Evolutionary conservation across 1,139 yeast species (phyloP), one percentile per base, ranked within the genome.

Genomic region (Diutina rugosa): DNA sequence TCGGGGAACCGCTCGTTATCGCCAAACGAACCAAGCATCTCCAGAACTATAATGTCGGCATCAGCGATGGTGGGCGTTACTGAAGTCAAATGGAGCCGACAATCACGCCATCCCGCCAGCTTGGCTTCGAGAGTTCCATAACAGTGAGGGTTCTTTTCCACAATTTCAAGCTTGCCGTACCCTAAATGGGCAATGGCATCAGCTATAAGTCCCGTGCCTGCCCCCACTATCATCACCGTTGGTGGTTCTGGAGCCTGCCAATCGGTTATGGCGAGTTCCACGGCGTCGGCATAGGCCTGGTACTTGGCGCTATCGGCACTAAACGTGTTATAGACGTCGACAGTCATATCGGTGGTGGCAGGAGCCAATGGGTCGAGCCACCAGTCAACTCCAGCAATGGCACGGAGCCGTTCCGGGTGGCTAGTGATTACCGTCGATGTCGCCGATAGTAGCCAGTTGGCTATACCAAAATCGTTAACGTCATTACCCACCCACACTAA

Each of bases 1-100:
- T 91, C 98, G 0, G 97, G 97, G 14, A 89, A 78, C 16, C 88
- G 73, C 65, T 91, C 98, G 67, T 91, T 91, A 67, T 95, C 93
- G 1, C 96, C 97, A 71, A 90, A 86, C 6, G 96, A 88, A 2
- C 97, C 97, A 32, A 91, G 68, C 38, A 91, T 72, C 66, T 91
- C 98, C 53, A 49, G 53, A 9, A 49, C 18, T 6, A 49, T 16
- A 8, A 49, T 49, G 16, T 49, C 53, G n/a, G 41, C 53, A 9
- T 14, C n/a, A 1, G 8, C 14, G 7, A 10, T 32, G n/a, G 32
- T 28, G 10, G 32, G 12, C 3, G 32, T n/a, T 9, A 32, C 53
- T 8, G 12, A 4, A 5, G 14, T 21, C 28, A 49, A 18, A 16
- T 28, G 32, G 7, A 49, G 44, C 1, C 28, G 26, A 16, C 28